Evolutionary conservation across 345 rosid species (phyloP), one percentile per base, ranked within the genome.

Genomic region (Eucalyptus curtisii): DNA sequence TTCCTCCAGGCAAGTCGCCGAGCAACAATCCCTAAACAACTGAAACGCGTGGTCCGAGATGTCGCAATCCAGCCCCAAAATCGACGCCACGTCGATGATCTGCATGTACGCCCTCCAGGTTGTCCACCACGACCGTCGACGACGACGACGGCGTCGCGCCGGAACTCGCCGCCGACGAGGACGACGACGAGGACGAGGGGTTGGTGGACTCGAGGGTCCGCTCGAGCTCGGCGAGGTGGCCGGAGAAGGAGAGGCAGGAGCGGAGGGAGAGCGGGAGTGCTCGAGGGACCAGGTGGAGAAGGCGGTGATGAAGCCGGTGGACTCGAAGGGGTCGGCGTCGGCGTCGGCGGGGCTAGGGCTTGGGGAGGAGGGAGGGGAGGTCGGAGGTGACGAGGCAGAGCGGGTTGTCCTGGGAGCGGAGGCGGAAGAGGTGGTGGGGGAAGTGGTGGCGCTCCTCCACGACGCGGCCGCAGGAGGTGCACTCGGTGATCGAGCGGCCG

Each of bases 1-100:
- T 97, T 97, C 92, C 99, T 91, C n/a, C 91, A 96, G 93, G 90
- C 99, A 96, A 91, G 99, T 97, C 44, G 99, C 99, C 4, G 99
- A 96, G 89, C 98, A 97, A 64, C 99, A 96, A 92, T 96, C 99
- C 89, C 99, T 94, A 90, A 96, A 97, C 88, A 96, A 84, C 93
- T 93, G 95, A 89, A 97, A 95, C 79, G 98, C 98, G 87, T 97
- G 99, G 89, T 96, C 97, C 4, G 97, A 96, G 45, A 97, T 94
- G 80, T 96, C 97, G 81, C 89, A 94, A 88, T 96, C 97, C 93
- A 97, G 87, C 61, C 96, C 96, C 89, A 97, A 89, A 92, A 97
- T 97, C 52, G 98, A 97, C 3, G 99, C 97, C 71, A 97, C 98
- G 50, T 97, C 99, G 27, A 97, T 94, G 64, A 97, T 97, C 92